Base-by-base conservation (phyloP, 2,329 filamentous ascomycete genomes). In the Colletotrichum sp. region DNA sequence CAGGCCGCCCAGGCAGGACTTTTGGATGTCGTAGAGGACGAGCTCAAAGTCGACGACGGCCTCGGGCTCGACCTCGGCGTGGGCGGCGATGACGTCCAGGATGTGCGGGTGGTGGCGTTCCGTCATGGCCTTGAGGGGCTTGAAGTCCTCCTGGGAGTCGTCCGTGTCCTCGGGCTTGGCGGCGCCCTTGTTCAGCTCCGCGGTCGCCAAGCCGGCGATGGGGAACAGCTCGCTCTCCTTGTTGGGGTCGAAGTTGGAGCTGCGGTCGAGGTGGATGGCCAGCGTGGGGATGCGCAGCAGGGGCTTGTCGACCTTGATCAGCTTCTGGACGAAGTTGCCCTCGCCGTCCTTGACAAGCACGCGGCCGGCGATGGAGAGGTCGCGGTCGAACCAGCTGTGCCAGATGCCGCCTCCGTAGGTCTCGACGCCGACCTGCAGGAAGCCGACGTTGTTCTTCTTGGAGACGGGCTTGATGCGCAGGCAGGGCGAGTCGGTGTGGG, bases 331-430 rank as follows among this genome's bases (percentile, higher is more conserved):
- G 78, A 98, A 94, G 78, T 91, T 93, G 67, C 94, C 95, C 74
- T 94, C 90, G 62, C 90, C 90, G 73, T 93, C 93, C 80, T 91
- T 92, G 71, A 97, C 94, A 88, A 98, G 93, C 16, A 95, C 95
- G 75, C 97, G 91, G 10, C 97, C 97, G 36, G 97, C 97, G 70
- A 98, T 92, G 80, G 95, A 94, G 77, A 99, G 88, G 83, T 99
- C 97, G 66, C 97, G 93, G 84, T 99, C 97, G 82, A 99, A 99
- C 97, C 94, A 99, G 62, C 95, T 98, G 85, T 98, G 96, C 96
- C 96, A 98, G 81, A 98, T 93, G 71, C 97, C 97, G 77, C 97
- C 97, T 69, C 97, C 97, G 82, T 99, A 99, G 3, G 95, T 96
- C 88, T 99, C 97, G 67, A 98, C 96, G 69, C 96, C 97, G 73